Percentiles rank a stretch among this genome's conserved stretches.
Conservation (phyloP, 768 basidiomycete genomes). For the Suillus spraguei region DNA sequence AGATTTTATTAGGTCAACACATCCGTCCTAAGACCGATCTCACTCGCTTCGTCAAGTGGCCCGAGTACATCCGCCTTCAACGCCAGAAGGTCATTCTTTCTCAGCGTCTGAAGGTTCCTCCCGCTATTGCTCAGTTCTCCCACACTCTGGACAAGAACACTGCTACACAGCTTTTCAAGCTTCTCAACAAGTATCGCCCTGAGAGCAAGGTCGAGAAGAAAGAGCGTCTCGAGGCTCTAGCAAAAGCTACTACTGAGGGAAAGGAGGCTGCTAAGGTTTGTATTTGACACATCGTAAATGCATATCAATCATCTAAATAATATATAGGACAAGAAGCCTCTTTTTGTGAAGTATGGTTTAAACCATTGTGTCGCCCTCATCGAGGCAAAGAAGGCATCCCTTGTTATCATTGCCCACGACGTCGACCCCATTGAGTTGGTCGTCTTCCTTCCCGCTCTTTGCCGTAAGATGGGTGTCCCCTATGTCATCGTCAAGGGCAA, state of each 20-base stretch:
- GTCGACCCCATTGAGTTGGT: slow-evolving; percentile 99
- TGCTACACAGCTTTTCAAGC: slow-evolving; percentile 96
- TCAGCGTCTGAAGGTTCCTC: slow-evolving; percentile 98
- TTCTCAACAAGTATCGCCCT: slow-evolving; percentile 96
- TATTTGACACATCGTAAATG: neutral
- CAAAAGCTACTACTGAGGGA: slow-evolving; percentile 77
- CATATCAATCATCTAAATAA: neutral
- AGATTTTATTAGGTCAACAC: slow-evolving; percentile 75
- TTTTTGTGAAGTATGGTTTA: slow-evolving; percentile 94
- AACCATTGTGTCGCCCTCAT: slow-evolving; percentile 96
- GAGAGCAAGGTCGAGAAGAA: slow-evolving; percentile 98
- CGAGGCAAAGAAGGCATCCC: slow-evolving; percentile 96
- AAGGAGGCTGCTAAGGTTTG: slow-evolving; percentile 65
- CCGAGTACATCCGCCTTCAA: slow-evolving; percentile 96
- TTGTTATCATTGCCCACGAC: slow-evolving; percentile 96
- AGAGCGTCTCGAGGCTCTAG: slow-evolving; percentile 79
- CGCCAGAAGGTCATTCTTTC: slow-evolving; percentile 98
- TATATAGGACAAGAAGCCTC: slow-evolving; percentile 87
- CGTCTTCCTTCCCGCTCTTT: slow-evolving; percentile 96
- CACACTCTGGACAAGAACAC: slow-evolving; percentile 99
- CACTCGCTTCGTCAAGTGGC: slow-evolving; percentile 99
- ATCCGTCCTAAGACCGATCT: slow-evolving; percentile 88
- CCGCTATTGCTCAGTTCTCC: slow-evolving; percentile 97
- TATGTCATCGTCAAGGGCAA: slow-evolving; percentile 99
- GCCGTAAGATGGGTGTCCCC: slow-evolving; percentile 99